A percentile compares a stretch with the other conserved stretches of the same genome.
Conservation (phyloP, 345 rosid genomes). For the Ceriops zippeliana region DNA sequence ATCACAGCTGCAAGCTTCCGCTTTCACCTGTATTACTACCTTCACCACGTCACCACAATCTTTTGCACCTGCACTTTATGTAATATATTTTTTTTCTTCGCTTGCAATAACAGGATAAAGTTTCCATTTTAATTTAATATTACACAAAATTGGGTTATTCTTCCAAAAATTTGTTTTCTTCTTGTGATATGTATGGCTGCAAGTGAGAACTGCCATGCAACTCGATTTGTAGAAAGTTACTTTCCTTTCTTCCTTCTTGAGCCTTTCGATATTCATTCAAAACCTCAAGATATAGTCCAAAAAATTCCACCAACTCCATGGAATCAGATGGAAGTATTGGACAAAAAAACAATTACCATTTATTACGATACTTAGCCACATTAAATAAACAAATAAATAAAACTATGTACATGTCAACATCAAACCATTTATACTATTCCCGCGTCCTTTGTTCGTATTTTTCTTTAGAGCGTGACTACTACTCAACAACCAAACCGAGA, state of each 20-base stretch:
- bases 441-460: slow-evolving; percentile 16
- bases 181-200: too few species aligned
- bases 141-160: too few species aligned
- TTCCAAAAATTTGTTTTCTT: too few species aligned
- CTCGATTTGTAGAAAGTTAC: too few species aligned
- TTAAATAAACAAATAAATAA: slow-evolving; percentile 5
- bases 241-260: too few species aligned
- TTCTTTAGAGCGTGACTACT: neutral
- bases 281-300: slow-evolving; percentile 8
- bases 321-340: neutral
- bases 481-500: slow-evolving; percentile 22
- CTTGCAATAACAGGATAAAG: too few species aligned
- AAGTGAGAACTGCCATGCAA: too few species aligned
- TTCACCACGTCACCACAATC: slow-evolving; percentile 7
- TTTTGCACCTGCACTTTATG: neutral
- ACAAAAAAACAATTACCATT: too few species aligned
- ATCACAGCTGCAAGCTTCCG: slow-evolving; percentile 13
- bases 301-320: slow-evolving; percentile 18
- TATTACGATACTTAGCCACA: slow-evolving; percentile 2
- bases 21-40: slow-evolving; percentile 12
- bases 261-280: neutral
- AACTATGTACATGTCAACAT: neutral
- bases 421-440: slow-evolving; percentile 16
- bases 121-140: too few species aligned
- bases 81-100: too few species aligned